phyloP scores from a whole-genome alignment of 257 asterid species.

The Prunella vulgaris region DNA sequence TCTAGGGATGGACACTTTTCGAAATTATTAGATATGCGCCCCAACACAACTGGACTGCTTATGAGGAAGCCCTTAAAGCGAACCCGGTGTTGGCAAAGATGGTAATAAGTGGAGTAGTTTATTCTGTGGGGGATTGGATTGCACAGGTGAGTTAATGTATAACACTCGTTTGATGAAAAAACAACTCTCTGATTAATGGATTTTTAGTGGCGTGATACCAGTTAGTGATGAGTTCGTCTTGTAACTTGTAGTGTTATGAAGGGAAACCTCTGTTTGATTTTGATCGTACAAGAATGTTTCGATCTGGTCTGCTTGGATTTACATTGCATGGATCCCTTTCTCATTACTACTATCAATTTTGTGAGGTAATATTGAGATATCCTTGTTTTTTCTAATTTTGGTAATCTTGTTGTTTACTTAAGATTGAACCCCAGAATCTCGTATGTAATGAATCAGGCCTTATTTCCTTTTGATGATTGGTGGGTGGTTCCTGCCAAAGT shows the following conservation, averaged over 20 bases:
- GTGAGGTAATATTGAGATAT: constrained; percentile 48
- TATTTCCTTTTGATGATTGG: constrained; percentile 80
- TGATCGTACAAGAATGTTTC: constrained; percentile 65
- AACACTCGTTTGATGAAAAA: background rate
- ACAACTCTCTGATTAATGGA: background rate
- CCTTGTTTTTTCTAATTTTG: background rate
- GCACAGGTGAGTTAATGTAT: constrained; percentile 60
- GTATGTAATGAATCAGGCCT: constrained; percentile 50
- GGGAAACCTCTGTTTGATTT: constrained; percentile 80
- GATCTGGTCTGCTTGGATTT: constrained; percentile 82
- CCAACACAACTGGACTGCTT: constrained; percentile 82
- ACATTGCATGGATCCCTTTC: constrained; percentile 84
- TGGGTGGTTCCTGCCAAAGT: constrained; percentile 96
- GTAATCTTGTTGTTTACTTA: background rate
- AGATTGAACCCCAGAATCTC: background rate
- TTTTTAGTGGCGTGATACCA: background rate
- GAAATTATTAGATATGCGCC: constrained; percentile 87
- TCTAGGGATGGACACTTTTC: constrained; percentile 78
- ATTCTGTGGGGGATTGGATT: constrained; percentile 81
- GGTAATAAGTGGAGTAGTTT: constrained; percentile 86
- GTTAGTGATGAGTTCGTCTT: background rate
- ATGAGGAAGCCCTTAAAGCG: constrained; percentile 74
- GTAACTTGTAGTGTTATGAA: constrained; percentile 61
- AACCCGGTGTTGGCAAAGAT: constrained; percentile 83
- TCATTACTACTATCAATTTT: constrained; percentile 77